These are phyloP conservation scores for Calonectria hawksworthii DNA, from an alignment of 2,329 filamentous ascomycete species.

Conservation along the genomic window DNA sequence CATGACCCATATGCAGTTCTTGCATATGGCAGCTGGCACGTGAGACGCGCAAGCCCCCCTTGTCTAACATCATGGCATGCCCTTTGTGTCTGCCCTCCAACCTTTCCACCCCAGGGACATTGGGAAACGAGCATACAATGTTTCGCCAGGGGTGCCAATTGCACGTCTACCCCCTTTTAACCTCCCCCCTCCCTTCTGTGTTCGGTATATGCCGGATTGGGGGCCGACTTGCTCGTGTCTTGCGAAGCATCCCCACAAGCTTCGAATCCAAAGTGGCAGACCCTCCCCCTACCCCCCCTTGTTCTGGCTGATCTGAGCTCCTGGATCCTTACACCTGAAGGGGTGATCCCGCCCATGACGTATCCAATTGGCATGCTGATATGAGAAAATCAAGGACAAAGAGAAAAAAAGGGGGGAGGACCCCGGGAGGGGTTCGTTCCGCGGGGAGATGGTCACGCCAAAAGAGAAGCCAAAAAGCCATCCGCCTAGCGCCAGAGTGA, in stretches of 20 bases:
- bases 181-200: neutral
- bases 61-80: neutral
- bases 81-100: neutral
- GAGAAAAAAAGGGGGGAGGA: slow-evolving; percentile 12
- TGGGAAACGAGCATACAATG: neutral
- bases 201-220: neutral
- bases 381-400: neutral
- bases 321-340: neutral
- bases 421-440: slow-evolving; percentile 1
- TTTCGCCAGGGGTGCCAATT: neutral
- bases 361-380: neutral
- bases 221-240: slow-evolving; percentile 7
- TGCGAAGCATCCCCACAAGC: neutral
- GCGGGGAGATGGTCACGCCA: slow-evolving; percentile 19
- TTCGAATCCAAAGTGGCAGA: neutral
- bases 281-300: neutral
- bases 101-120: neutral
- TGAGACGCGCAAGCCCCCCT: neutral
- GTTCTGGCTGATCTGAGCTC: slow-evolving; percentile 2
- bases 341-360: neutral
- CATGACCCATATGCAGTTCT: neutral
- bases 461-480: slow-evolving; percentile 37
- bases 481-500: slow-evolving; percentile 41
- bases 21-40: slow-evolving; percentile 14
- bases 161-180: neutral